Conservation (phyloP, 2,329 filamentous ascomycete genomes). For the Trichophyton simii region DNA sequence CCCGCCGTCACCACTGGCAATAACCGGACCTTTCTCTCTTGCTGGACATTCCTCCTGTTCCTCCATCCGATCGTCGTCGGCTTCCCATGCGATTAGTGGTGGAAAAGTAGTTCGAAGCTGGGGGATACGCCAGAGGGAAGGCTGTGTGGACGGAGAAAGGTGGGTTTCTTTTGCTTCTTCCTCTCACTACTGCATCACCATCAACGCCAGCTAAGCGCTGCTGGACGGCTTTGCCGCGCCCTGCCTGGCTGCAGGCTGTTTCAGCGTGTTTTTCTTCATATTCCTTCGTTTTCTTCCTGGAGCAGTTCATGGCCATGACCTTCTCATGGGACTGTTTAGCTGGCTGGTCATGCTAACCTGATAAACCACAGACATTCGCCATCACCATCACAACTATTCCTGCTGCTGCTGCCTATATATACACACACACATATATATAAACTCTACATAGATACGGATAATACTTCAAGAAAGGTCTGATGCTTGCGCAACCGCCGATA, state of each 20-base stretch:
- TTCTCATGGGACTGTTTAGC: background rate
- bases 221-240: background rate
- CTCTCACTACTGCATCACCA: background rate
- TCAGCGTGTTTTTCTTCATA: background rate
- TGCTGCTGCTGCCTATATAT: background rate
- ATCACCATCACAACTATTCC: too few species aligned
- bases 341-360: background rate
- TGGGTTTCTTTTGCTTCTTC: background rate
- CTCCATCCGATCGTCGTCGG: too few species aligned
- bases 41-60: too few species aligned
- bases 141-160: background rate
- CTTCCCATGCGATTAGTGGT: background rate
- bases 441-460: background rate
- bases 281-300: background rate
- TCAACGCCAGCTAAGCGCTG: background rate
- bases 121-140: background rate
- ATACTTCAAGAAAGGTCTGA: background rate
- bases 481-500: constrained; percentile 2
- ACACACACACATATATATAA: background rate
- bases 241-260: background rate
- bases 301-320: background rate
- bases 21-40: background rate
- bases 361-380: too few species aligned
- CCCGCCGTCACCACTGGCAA: background rate
- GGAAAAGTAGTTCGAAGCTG: background rate